Base-by-base conservation (phyloP, 192 early-diverging fungal species). In the Linnemannia exigua region DNA sequence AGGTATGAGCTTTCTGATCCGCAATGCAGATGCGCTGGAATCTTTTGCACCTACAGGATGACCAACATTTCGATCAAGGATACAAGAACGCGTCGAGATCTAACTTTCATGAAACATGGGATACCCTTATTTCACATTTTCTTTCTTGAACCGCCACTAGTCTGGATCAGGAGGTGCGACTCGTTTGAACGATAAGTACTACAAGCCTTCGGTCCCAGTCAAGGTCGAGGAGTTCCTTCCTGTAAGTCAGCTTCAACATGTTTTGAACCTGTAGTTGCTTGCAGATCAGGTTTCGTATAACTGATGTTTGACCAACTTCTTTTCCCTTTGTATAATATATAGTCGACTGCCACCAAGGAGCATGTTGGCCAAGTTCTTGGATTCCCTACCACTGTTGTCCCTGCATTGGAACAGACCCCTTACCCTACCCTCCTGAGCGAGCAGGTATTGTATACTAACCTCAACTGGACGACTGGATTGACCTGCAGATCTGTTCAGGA, bases 111-210 rank as follows among this genome's bases (percentile, higher is more conserved):
- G 28, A 37, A 61, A 70, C 73, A 28, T 25, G 47, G 37, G 50
- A 41, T 70, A 22, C 1, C 5, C 31, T 71, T 33, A 37, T 37
- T 25, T 51, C 19, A 9, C 17, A 15, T 22, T 12, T 54, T 8
- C 28, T 31, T 72, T 28, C 6, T 74, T 35, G 22, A 58, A 75
- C 63, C 19, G 36, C 28, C n/a, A 2, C 31, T 80, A 86, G 84
- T 70, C 78, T 22, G 83, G 67, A 86, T 47, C 66, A 6, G 84
- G 84, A 77, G 83, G 77, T 20, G 78, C 84, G 47, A 52, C 74
- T 69, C 84, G 84, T 31, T 67, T 86, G 78, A 86, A 86, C 70
- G 84, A 86, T 4, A 86, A 86, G 58, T 80, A 86, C 44, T 86
- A 86, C 66, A 86, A 80, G 66, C 69, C 78, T 31, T 46, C 84